A percentile compares a stretch with the other conserved stretches of the same genome.
These are phyloP conservation scores for Hymenoscyphus fraxineus DNA, from an alignment of 2,329 filamentous ascomycete genomes.

Conservation along the genomic window DNA sequence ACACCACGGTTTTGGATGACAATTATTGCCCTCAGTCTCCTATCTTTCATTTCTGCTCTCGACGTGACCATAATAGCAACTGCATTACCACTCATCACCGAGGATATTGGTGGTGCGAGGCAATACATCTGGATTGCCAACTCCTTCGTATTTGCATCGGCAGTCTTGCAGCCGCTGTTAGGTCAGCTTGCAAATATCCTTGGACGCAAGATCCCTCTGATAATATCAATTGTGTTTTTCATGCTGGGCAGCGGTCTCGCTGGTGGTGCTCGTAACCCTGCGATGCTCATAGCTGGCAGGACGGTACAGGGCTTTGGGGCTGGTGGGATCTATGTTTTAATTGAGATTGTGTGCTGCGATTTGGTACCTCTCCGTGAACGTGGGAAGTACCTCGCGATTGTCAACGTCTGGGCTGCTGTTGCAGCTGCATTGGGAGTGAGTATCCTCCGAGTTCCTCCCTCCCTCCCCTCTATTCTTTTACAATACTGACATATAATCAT, in stretches of 20 bases:
- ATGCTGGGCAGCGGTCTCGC: slow-evolving; percentile 19
- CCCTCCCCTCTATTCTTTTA: no score
- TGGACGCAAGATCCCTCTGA: slow-evolving; percentile 42
- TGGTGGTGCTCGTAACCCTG: slow-evolving; percentile 26
- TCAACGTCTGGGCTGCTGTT: slow-evolving; percentile 25
- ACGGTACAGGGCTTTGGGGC: slow-evolving; percentile 45
- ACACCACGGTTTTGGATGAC: slow-evolving; percentile 6
- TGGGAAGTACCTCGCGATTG: slow-evolving; percentile 35
- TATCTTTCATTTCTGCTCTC: background rate
- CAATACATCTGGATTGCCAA: slow-evolving; percentile 7
- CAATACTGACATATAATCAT: no score
- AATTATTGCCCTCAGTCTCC: background rate
- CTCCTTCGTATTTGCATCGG: background rate
- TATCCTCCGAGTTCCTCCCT: no score
- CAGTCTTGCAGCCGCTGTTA: slow-evolving; percentile 47
- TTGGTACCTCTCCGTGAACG: slow-evolving; percentile 40
- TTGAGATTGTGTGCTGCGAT: slow-evolving; percentile 42
- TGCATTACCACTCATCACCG: background rate
- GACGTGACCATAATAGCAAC: background rate
- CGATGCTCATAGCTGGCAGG: slow-evolving; percentile 33
- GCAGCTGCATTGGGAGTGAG: slow-evolving; percentile 19
- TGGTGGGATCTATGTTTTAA: slow-evolving; percentile 44
- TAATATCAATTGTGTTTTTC: slow-evolving; percentile 31
- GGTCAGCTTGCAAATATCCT: slow-evolving; percentile 49
- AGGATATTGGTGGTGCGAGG: background rate